Conservation (phyloP, 805 yeast species). For the Cyberlindnera misumaiensis region DNA sequence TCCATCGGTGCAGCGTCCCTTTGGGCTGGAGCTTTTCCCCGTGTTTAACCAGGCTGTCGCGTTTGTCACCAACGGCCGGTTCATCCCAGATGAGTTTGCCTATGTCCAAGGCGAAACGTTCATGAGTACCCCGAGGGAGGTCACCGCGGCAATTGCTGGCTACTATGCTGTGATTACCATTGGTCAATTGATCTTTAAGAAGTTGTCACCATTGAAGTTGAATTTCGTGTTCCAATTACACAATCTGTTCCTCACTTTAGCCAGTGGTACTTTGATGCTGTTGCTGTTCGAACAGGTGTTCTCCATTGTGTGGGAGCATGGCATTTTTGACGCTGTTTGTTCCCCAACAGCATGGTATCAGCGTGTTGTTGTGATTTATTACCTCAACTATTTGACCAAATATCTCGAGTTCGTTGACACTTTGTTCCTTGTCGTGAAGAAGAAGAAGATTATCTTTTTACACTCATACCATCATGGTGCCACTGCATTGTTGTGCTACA, state of each 20-base stretch:
- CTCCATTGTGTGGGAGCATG: constrained; percentile 61
- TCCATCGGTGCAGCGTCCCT: constrained; percentile 69
- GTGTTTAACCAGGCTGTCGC: constrained; percentile 49
- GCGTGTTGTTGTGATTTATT: constrained; percentile 60
- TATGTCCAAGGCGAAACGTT: constrained; percentile 53
- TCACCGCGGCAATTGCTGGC: constrained; percentile 44
- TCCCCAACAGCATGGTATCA: constrained; percentile 63
- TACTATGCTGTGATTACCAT: constrained; percentile 65
- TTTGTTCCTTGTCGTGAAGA: constrained; percentile 68
- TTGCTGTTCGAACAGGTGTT: constrained; percentile 64
- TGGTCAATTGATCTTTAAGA: constrained; percentile 52
- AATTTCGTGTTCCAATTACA: constrained; percentile 66
- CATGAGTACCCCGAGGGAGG: constrained; percentile 61
- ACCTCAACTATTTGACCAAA: constrained; percentile 71
- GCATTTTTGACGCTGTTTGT: constrained; percentile 67
- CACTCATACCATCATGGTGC: constrained; percentile 89
- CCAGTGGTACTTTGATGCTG: constrained; percentile 52
- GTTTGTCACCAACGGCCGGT: constrained; percentile 40
- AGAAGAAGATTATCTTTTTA: constrained; percentile 67
- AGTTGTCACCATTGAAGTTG: constrained; percentile 53
- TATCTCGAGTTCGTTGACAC: constrained; percentile 72
- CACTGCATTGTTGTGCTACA: constrained; percentile 75
- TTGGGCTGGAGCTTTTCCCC: constrained; percentile 67
- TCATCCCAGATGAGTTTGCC: constrained; percentile 55
- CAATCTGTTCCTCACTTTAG: constrained; percentile 55